phyloP scores from a whole-genome alignment of 495 filamentous ascomycete genomes.

The Hypoxylon subgilvum region DNA sequence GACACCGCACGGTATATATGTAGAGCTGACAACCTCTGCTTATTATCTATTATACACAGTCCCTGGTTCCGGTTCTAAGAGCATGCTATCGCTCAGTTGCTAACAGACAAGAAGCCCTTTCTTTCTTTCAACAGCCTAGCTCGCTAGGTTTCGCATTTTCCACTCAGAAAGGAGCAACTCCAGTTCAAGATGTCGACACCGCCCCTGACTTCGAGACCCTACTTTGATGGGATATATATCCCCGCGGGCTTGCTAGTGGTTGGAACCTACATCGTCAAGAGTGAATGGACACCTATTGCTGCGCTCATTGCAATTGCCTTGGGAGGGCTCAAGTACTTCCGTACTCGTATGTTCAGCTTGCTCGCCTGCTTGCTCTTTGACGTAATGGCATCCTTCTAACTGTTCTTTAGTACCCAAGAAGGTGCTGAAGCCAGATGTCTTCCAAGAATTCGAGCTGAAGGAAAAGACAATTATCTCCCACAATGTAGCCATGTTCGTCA shows the following conservation, averaged over 20 bases:
- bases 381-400: slow-evolving; percentile 24
- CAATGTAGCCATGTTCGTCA: slow-evolving; percentile 84
- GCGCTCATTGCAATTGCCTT: slow-evolving; percentile 65
- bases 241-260: slow-evolving; percentile 81
- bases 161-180: neutral
- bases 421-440: slow-evolving; percentile 82
- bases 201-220: slow-evolving; percentile 44
- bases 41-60: neutral
- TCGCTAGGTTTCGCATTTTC: slow-evolving; percentile 17
- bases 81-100: slow-evolving; percentile 15
- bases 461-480: slow-evolving; percentile 93
- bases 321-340: slow-evolving; percentile 68
- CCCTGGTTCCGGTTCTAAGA: neutral
- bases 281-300: slow-evolving; percentile 77
- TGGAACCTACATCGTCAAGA: slow-evolving; percentile 76
- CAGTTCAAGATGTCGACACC: slow-evolving; percentile 30
- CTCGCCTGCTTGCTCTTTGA: slow-evolving; percentile 17
- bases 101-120: slow-evolving; percentile 8
- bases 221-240: slow-evolving; percentile 79
- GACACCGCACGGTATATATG: slow-evolving; percentile 8
- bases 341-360: slow-evolving; percentile 55
- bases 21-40: slow-evolving; percentile 2
- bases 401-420: slow-evolving; percentile 66
- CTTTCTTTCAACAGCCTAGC: slow-evolving; percentile 7
- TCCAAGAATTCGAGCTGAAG: slow-evolving; percentile 87